Base-by-base conservation (phyloP, 2,329 filamentous ascomycete genomes). In the Teratosphaeria pseudoeucalypti region DNA sequence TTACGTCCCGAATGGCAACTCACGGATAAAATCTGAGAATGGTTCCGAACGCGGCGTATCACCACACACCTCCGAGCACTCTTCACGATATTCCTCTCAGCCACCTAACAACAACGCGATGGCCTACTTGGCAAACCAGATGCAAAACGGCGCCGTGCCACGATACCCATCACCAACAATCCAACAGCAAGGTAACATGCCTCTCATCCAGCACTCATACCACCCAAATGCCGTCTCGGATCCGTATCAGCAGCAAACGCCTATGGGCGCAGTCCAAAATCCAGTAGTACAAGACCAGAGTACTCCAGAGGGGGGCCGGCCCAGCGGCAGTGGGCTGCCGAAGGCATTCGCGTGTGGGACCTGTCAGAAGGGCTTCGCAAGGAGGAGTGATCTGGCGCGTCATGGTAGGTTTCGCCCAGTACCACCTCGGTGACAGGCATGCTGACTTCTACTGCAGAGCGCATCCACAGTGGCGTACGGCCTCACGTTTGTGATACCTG, bases 401-500 rank as follows among this genome's bases (percentile, higher is more conserved):
- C 94, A 99, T 76, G 92, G 92, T 96, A 84, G 14, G 58, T 34
- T 27, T 52, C 6, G 34, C 54, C 47, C 27, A 74, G 62, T 61
- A 29, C 53, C 34, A 26, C 19, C 26, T 29, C 49, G 27, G 76
- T 14, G 16, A 54, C 12, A n/a, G 27, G 19, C 53, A 67, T 66
- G 68, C 72, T 75, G 67, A 75, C 69, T 16, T 34, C 58, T 39
- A 53, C 27, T 49, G 32, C 65, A 96, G 92, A 97, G 77, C 90
- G 94, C 54, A 99, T 99, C 66, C 94, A 99, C 75, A 95, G 86
- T 62, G 92, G 92, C 54, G 82, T 92, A 60, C 82, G 92, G 61
- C 94, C 94, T 55, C 94, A 99, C 72, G 87, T 92, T 56, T 99
- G 94, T 76, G 92, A 96, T 68, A 85, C 85, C 57, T 99, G 94